Conservation (phyloP, 768 basidiomycete genomes). For the Kondoa malvinella region DNA sequence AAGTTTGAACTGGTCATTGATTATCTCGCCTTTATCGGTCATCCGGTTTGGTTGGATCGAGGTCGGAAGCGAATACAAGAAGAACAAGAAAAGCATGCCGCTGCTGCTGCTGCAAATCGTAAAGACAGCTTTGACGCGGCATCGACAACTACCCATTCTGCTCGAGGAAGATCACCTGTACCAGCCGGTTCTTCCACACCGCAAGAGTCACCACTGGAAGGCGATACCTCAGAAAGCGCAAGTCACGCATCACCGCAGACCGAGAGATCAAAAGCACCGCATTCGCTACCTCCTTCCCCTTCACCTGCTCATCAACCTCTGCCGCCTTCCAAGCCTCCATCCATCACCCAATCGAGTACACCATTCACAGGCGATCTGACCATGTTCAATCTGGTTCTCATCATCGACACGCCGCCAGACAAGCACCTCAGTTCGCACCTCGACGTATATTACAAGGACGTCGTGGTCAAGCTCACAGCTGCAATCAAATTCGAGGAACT, state of each 20-base stretch:
- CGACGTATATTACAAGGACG: conserved; percentile 26
- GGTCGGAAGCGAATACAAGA: neutral
- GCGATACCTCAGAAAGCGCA: neutral
- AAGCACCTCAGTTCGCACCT: conserved; percentile 25
- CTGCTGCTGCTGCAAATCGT: neutral
- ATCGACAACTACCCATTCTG: neutral
- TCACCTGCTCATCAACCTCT: neutral
- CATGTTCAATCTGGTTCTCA: conserved; percentile 24
- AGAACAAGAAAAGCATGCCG: neutral
- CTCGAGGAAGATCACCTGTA: neutral
- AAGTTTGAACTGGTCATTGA: conserved; percentile 86
- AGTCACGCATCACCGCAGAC: neutral
- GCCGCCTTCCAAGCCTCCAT: conserved; percentile 3
- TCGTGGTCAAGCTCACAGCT: conserved; percentile 42
- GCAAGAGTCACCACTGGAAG: neutral
- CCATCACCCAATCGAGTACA: neutral
- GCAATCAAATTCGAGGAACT: conserved; percentile 85
- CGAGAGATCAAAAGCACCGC: neutral
- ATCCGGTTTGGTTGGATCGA: conserved; percentile 41
- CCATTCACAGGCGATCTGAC: neutral
- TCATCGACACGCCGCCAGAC: conserved; percentile 28
- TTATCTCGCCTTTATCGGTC: conserved; percentile 79
- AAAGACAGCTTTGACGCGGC: neutral
- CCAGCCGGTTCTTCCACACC: neutral
- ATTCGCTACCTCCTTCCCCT: neutral